phyloP scores from a whole-genome alignment of 2,329 filamentous ascomycete species.

The Fusarium sp. region DNA sequence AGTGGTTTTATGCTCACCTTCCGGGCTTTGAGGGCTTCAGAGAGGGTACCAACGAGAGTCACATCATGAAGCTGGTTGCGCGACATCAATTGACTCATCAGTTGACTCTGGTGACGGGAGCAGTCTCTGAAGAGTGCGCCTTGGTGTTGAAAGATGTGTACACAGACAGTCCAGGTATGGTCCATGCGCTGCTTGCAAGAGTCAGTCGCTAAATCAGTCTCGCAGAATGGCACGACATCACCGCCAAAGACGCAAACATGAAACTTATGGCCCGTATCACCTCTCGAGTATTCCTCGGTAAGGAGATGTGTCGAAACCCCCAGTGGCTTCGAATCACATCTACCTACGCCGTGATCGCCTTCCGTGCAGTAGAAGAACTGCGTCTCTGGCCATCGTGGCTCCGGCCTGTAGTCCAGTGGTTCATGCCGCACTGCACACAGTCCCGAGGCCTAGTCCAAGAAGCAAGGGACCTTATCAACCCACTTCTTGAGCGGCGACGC shows the following conservation, averaged over 20 bases:
- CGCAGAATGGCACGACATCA: neutral
- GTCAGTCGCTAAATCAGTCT: neutral
- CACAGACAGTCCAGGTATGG: neutral
- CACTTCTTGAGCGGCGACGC: neutral
- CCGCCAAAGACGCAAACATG: neutral
- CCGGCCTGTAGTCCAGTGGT: neutral
- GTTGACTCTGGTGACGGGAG: neutral
- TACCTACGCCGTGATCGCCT: neutral
- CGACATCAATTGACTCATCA: neutral
- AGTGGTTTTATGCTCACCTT: neutral
- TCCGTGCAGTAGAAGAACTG: neutral
- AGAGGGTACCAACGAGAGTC: neutral
- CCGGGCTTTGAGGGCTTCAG: neutral
- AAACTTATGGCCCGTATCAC: neutral
- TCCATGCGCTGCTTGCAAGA: neutral
- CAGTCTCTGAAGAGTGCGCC: neutral
- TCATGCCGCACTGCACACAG: neutral
- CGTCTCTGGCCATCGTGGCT: neutral
- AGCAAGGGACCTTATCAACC: accelerated
- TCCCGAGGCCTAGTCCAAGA: neutral
- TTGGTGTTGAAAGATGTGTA: neutral
- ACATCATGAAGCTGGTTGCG: neutral
- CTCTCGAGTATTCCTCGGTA: neutral
- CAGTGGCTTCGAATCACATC: neutral
- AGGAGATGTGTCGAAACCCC: neutral